Percentiles rank a stretch among this genome's conserved stretches.
phyloP scores from a whole-genome alignment of 2,329 filamentous ascomycete genomes.

The Fusarium sp. region DNA sequence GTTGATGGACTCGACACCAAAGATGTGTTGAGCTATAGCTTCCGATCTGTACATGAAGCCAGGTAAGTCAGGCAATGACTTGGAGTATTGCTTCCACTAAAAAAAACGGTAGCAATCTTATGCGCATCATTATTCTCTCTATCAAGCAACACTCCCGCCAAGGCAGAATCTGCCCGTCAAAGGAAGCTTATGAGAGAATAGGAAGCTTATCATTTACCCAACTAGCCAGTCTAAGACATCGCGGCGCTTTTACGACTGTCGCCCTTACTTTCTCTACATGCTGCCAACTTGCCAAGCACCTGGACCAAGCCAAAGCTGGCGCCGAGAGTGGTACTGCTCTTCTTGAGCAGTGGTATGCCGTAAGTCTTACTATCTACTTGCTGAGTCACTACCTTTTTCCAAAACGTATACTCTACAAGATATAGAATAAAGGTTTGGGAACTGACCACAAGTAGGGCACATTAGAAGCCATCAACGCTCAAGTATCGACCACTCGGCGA shows the following conservation, averaged over 20 bases:
- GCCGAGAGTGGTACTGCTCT: slow-evolving; percentile 50
- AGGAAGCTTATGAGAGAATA: slow-evolving; percentile 67
- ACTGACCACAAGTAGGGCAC: slow-evolving; percentile 58
- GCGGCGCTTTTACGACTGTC: slow-evolving; percentile 93
- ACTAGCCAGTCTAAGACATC: slow-evolving; percentile 82
- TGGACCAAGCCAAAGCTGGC: slow-evolving; percentile 43
- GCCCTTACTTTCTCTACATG: slow-evolving; percentile 85
- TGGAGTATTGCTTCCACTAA: background rate
- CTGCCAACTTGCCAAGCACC: slow-evolving; percentile 70
- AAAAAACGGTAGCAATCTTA: slow-evolving; percentile 66
- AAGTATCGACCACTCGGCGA: slow-evolving; percentile 83
- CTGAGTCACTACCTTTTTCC: no score
- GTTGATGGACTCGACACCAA: slow-evolving; percentile 80
- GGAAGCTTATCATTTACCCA: slow-evolving; percentile 83
- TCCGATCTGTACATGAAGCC: slow-evolving; percentile 92
- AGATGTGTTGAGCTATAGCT: slow-evolving; percentile 91
- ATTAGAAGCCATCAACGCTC: slow-evolving; percentile 73
- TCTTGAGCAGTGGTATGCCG: slow-evolving; percentile 75
- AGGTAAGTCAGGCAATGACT: slow-evolving; percentile 62
- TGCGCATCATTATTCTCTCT: slow-evolving; percentile 68
- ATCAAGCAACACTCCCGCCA: slow-evolving; percentile 55
- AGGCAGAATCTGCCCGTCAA: slow-evolving; percentile 57
- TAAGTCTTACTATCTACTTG: slow-evolving; percentile 42
- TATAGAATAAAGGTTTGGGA: background rate
- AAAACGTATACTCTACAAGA: background rate